phyloP scores from a whole-genome alignment of 257 asterid species.

The Fraxinus pennsylvanica region DNA sequence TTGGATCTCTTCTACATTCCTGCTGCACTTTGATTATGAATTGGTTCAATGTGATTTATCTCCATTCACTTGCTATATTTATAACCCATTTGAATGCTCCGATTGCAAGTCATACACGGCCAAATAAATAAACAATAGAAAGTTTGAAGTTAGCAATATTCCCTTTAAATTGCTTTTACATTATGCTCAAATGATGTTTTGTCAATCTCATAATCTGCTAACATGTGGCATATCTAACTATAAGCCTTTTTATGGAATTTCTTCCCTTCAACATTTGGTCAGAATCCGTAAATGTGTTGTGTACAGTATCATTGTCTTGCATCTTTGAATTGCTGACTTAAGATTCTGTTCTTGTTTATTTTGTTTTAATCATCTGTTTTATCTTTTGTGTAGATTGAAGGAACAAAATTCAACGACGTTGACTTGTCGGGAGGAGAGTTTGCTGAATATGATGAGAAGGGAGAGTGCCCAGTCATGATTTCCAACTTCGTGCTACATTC shows the following conservation, averaged over 20 bases:
- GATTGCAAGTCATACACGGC: no score
- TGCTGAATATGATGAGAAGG: conserved; percentile 88
- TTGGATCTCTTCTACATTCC: not conserved
- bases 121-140: not conserved
- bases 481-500: conserved; percentile 69
- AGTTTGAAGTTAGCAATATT: not conserved
- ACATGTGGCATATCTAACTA: no score
- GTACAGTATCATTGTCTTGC: not conserved
- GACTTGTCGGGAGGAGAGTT: conserved; percentile 78
- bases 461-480: conserved; percentile 84
- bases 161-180: not conserved
- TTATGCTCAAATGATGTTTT: not conserved
- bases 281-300: not conserved
- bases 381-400: conserved; percentile 53
- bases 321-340: not conserved
- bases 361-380: not conserved
- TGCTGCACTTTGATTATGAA: not conserved
- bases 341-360: not conserved
- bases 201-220: not conserved
- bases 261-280: not conserved
- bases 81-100: no score
- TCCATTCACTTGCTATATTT: no score
- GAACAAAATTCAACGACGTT: conserved; percentile 64
- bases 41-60: not conserved
- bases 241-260: not conserved